A percentile compares a stretch with the other conserved stretches of the same genome.
Conservation (phyloP, 306 rosid species). For the Cyclanthera cordifolia region DNA sequence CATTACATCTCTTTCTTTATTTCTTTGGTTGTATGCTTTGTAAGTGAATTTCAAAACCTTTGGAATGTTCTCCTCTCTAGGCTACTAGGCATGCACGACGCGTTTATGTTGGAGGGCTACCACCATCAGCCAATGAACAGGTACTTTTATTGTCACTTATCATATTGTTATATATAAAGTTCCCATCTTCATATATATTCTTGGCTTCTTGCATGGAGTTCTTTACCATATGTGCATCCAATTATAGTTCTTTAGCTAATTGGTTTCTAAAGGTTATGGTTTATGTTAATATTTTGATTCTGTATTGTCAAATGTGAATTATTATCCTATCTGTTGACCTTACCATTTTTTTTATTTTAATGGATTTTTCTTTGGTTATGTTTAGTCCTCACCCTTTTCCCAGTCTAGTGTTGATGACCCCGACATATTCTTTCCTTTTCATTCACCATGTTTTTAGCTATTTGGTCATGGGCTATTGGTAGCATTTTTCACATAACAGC, state of each 20-base stretch:
- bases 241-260: not conserved
- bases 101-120: slow-evolving; percentile 94
- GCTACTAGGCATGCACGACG: slow-evolving; percentile 98
- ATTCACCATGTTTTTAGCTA: not conserved
- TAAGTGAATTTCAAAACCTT: not conserved
- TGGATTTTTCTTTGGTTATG: not conserved
- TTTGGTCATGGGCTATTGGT: not conserved
- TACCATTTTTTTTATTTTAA: too few relatives aligned
- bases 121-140: slow-evolving; percentile 98
- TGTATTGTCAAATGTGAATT: not conserved
- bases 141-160: slow-evolving; percentile 19
- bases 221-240: not conserved
- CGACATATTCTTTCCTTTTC: not conserved
- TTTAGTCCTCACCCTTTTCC: not conserved
- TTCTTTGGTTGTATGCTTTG: not conserved
- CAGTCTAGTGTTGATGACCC: not conserved
- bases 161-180: not conserved
- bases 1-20: not conserved
- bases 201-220: not conserved
- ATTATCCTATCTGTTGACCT: not conserved
- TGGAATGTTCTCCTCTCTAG: slow-evolving; percentile 24
- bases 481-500: not conserved
- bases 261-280: not conserved
- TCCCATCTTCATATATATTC: not conserved
- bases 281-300: not conserved